phyloP scores from a whole-genome alignment of 352 stramenopile species.

The Phytophthora boehmeriae region DNA sequence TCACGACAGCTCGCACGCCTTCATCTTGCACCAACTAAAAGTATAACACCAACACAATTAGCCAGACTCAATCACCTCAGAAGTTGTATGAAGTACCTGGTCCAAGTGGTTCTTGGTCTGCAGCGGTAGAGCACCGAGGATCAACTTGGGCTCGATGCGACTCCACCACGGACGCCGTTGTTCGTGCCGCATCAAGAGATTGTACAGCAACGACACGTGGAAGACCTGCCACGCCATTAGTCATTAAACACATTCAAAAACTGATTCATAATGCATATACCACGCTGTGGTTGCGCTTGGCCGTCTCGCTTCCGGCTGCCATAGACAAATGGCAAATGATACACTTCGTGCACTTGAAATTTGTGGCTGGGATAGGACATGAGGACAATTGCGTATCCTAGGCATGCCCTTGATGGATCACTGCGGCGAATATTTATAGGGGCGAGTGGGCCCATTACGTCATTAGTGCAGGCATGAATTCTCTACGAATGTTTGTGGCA shows the following conservation, averaged over 20 bases:
- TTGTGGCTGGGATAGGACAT: not conserved
- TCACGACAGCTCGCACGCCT: constrained; percentile 71
- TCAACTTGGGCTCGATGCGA: constrained; percentile 57
- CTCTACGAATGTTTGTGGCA: not conserved
- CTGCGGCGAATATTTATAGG: constrained; percentile 3
- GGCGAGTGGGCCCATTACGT: not conserved
- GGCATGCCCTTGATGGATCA: too few species aligned
- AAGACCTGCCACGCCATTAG: constrained; percentile 48
- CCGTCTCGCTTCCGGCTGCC: not conserved
- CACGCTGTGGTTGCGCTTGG: constrained; percentile 35
- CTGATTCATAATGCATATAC: constrained; percentile 21
- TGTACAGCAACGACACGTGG: constrained; percentile 84
- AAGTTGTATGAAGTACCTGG: constrained; percentile 20
- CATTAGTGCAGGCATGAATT: constrained; percentile 14
- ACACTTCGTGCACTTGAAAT: not conserved
- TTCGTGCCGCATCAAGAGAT: constrained; percentile 55
- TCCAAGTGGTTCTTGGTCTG: constrained; percentile 58
- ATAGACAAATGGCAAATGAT: not conserved
- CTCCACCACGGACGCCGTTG: constrained; percentile 75
- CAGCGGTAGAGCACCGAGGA: constrained; percentile 76
- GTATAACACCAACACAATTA: not conserved
- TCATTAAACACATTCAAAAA: too few species aligned
- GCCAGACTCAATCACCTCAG: not conserved
- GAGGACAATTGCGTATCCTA: too few species aligned
- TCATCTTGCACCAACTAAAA: constrained; percentile 58